phyloP scores from a whole-genome alignment of 495 filamentous ascomycete species.

The Xylaria bambusicola region DNA sequence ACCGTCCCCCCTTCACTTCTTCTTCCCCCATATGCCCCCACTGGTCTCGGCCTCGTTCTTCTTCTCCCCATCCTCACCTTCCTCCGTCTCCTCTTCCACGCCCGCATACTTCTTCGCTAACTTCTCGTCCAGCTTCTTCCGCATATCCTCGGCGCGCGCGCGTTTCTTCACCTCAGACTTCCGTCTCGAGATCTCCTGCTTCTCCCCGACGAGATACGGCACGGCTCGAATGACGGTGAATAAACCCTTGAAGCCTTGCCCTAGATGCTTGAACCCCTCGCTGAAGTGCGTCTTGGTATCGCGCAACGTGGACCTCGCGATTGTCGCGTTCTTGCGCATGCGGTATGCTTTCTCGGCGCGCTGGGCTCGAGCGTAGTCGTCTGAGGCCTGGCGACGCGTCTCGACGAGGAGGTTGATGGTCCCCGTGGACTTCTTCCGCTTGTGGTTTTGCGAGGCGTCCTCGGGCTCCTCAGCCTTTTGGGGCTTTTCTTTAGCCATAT shows the following conservation, averaged over 20 bases:
- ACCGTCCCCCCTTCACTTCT: neutral
- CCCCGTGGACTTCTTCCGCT: conserved; percentile 14
- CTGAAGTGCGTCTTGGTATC: conserved; percentile 32
- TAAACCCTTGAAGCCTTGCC: conserved; percentile 20
- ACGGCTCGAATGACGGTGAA: conserved; percentile 18
- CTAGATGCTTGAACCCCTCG: conserved; percentile 28
- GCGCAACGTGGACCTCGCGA: conserved; percentile 27
- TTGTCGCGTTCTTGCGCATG: conserved; percentile 29
- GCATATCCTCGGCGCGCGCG: conserved; percentile 15
- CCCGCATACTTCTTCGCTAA: neutral
- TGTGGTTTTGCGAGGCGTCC: neutral
- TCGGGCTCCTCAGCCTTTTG: neutral
- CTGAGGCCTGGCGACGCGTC: conserved; percentile 26
- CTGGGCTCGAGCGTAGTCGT: conserved; percentile 27
- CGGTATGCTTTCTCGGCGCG: conserved; percentile 34
- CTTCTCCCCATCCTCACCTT: neutral
- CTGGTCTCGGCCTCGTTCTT: neutral
- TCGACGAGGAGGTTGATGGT: conserved; percentile 35
- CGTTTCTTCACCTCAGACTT: conserved; percentile 11
- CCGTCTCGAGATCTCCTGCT: conserved; percentile 15
- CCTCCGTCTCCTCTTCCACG: neutral
- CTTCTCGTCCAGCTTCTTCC: conserved; percentile 23
- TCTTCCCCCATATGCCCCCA: conserved; percentile 4
- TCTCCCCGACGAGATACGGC: conserved; percentile 26
- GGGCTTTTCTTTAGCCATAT: neutral